These are phyloP conservation scores for Pythium inflatum DNA, from an alignment of 352 stramenopile genomes.

Conservation along the genomic window DNA sequence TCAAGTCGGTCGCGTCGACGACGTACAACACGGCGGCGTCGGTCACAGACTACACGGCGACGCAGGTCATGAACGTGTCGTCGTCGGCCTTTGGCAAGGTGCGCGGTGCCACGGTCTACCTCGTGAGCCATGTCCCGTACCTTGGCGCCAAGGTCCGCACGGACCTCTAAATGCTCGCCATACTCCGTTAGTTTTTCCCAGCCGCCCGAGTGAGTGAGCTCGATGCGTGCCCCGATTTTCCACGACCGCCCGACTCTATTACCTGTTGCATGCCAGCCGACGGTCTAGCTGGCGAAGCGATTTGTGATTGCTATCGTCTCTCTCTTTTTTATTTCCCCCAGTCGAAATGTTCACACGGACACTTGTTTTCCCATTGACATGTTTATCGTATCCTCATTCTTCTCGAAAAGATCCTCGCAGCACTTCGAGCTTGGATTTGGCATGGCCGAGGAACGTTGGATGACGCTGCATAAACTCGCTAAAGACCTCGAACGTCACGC, in stretches of 20 bases:
- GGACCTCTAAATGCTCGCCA: constrained; percentile 31
- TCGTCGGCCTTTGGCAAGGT: constrained; percentile 67
- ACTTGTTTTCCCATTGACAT: constrained; percentile 13
- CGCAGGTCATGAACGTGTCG: constrained; percentile 65
- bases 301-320: constrained; percentile 1
- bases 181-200: background rate
- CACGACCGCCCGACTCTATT: background rate
- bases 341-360: constrained; percentile 13
- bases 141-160: constrained; percentile 66
- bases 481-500: constrained; percentile 50
- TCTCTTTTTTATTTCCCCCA: constrained; percentile 17
- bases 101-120: constrained; percentile 53
- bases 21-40: constrained; percentile 26
- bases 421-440: constrained; percentile 54
- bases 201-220: no score
- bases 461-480: constrained; percentile 41
- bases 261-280: constrained; percentile 24
- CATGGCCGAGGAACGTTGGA: constrained; percentile 53
- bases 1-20: constrained; percentile 32
- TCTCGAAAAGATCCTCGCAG: constrained; percentile 50
- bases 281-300: constrained; percentile 15
- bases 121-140: constrained; percentile 63
- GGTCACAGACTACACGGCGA: constrained; percentile 46
- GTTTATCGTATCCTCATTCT: no score
- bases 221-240: background rate